A percentile compares a stretch with the other conserved stretches of the same genome.
These are phyloP conservation scores for Aspergillus fumigatiaffinis DNA, from an alignment of 2,329 filamentous ascomycete genomes.

Conservation along the genomic window DNA sequence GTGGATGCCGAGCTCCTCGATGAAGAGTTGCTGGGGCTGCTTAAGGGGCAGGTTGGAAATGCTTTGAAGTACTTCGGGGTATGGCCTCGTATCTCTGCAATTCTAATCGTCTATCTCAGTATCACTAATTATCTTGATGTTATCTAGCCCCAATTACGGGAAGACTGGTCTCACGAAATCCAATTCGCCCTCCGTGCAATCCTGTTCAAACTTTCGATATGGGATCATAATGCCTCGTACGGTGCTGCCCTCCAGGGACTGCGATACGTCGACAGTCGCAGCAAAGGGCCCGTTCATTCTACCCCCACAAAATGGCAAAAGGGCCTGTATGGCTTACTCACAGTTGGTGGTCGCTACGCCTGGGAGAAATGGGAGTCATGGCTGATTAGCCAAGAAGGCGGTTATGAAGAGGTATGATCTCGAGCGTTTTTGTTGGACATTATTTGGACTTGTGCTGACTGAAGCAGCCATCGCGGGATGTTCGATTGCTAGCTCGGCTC, in stretches of 20 bases:
- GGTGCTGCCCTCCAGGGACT: slow-evolving; percentile 90
- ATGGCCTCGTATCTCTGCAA: slow-evolving; percentile 21
- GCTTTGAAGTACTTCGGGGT: slow-evolving; percentile 82
- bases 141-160: slow-evolving; percentile 59
- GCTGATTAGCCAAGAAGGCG: slow-evolving; percentile 71
- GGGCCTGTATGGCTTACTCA: slow-evolving; percentile 74
- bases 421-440: not conserved
- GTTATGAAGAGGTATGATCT: slow-evolving; percentile 56
- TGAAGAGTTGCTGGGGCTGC: slow-evolving; percentile 80
- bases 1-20: slow-evolving; percentile 94
- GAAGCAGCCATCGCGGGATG: slow-evolving; percentile 45
- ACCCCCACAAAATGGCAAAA: slow-evolving; percentile 81
- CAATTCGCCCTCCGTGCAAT: slow-evolving; percentile 69
- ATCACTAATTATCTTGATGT: slow-evolving; percentile 5
- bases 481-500: slow-evolving; percentile 59
- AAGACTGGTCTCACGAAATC: slow-evolving; percentile 87
- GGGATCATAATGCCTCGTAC: slow-evolving; percentile 95
- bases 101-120: not conserved
- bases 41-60: slow-evolving; percentile 82
- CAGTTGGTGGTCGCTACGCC: slow-evolving; percentile 80
- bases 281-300: slow-evolving; percentile 57
- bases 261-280: slow-evolving; percentile 79
- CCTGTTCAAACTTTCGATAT: slow-evolving; percentile 91
- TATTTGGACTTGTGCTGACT: not conserved
- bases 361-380: slow-evolving; percentile 92